These are phyloP conservation scores for Cystofilobasidium bisporidii DNA, from an alignment of 768 basidiomycete species.

Conservation along the genomic window DNA sequence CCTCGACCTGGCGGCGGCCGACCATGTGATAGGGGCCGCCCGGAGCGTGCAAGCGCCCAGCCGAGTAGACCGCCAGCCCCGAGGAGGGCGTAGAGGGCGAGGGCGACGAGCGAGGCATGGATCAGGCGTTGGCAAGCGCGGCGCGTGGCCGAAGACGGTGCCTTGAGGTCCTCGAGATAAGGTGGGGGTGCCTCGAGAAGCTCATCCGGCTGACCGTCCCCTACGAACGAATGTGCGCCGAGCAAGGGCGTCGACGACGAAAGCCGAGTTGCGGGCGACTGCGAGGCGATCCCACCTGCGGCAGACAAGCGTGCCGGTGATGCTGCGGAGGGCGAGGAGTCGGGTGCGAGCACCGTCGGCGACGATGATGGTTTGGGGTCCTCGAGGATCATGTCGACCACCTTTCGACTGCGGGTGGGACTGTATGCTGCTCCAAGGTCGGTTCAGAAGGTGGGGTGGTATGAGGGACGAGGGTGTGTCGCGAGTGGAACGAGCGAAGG, in stretches of 20 bases:
- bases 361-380: slow-evolving; percentile 2
- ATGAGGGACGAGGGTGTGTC: too few relatives aligned
- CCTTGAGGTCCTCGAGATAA: neutral
- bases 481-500: too few relatives aligned
- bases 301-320: too few relatives aligned
- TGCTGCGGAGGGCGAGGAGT: slow-evolving; percentile 5
- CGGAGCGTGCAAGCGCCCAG: neutral
- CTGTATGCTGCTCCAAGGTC: neutral
- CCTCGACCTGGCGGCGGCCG: neutral
- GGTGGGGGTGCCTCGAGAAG: neutral
- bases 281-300: too few relatives aligned
- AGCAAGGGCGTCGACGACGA: too few relatives aligned
- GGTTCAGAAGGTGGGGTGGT: too few relatives aligned
- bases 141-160: neutral
- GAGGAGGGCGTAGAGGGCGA: neutral
- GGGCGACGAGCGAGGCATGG: neutral
- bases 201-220: too few relatives aligned
- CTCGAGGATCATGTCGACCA: slow-evolving; percentile 4
- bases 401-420: too few relatives aligned
- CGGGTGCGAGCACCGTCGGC: neutral
- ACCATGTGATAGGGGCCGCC: neutral
- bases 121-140: neutral
- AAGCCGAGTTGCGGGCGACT: too few relatives aligned
- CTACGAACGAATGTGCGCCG: too few relatives aligned
- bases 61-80: neutral